Evolutionary conservation across 2,329 filamentous ascomycete genomes (phyloP), one percentile per base, ranked within the genome.

Genomic region (Diplodia mutila): DNA sequence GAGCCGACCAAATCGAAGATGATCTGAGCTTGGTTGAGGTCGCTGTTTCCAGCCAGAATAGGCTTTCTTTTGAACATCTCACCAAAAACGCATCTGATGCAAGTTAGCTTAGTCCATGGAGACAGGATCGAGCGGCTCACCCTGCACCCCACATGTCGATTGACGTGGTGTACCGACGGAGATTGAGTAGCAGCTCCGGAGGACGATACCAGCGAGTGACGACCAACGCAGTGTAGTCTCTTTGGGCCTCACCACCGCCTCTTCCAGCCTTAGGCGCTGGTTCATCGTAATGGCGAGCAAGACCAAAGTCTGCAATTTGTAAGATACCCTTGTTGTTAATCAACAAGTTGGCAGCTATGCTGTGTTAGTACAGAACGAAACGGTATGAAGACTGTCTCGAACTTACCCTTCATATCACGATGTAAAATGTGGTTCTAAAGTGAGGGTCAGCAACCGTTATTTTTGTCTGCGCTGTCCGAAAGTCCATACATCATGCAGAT

Each of bases 81-180:
- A 63, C 93, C 95, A 80, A 99, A 97, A 2, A 99, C 93, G 76
- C 95, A 99, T n/a, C 91, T 93, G 39, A 37, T 67, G 78, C 68
- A 74, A 73, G 73, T 64, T 77, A 70, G 66, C 55, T 32, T 14
- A 18, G 48, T 51, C 64, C 42, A n/a, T 69, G 8, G 7, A 57
- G 53, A 6, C 11, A 16, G 61, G 11, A 34, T 18, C 18, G 29
- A 16, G 7, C 63, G 77, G 25, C 88, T 82, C 84, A 94, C 91
- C 94, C 95, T 72, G 97, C 94, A 73, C 95, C 95, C 95, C 95
- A 99, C 81, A 99, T 89, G 79, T 99, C 95, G 74, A 99, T 97
- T 11, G 95, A 94, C 16, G 94, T 93, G n/a, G 95, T 99, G 80
- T 99, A 99, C 71, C 89, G 89, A 73, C 93, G 90, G 37, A 99